Base-by-base conservation (phyloP, 2,329 filamentous ascomycete species). In the Apiospora marii region DNA sequence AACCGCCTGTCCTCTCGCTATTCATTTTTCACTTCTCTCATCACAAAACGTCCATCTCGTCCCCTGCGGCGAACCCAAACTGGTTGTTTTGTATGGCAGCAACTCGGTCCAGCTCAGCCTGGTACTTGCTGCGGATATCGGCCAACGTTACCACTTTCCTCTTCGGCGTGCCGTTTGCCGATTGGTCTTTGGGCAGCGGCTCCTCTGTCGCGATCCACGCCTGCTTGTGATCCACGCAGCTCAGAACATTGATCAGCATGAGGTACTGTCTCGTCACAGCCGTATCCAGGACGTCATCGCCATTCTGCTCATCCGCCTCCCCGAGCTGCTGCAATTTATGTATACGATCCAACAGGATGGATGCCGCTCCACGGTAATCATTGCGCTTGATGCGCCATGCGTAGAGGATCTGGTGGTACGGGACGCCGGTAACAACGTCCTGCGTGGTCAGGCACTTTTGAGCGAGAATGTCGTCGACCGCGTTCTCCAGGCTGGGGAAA, bases 221-320 rank as follows among this genome's bases (percentile, higher is more conserved):
- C 78, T 98, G 91, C 76, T 89, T 90, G 72, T 91, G 86, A 68
- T 93, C 91, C 53, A 98, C 94, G 75, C 94, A 98, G 76, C 93
- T 94, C 74, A 99, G 86, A 0, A 94, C 92, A 81, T 99, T 99
- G 84, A 99, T 97, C 64, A 99, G 89, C 74, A 95, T 88, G n/a
- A 98, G 85, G 78, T 97, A 96, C 78, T 94, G 92, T 76, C 93
- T 90, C 67, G 92, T 91, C 44, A 93, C 87, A 0, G 87, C 86
- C 0, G 90, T 92, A 76, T 92, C 90, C 14, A 91, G 84, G 4
- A 86, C 85, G 74, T 92, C 90, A 24, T 87, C 87, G 4, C 84
- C 84, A 1, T 75, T 78, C n/a, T 88, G 82, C 74, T 85, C 87
- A 74, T 92, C 89, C 3, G 88, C 89, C 75, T 91, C 88, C 34